A percentile compares a stretch with the other conserved stretches of the same genome.
Conservation (phyloP, 108 stramenopile genomes). For the Aurantiochytrium sp. region DNA sequence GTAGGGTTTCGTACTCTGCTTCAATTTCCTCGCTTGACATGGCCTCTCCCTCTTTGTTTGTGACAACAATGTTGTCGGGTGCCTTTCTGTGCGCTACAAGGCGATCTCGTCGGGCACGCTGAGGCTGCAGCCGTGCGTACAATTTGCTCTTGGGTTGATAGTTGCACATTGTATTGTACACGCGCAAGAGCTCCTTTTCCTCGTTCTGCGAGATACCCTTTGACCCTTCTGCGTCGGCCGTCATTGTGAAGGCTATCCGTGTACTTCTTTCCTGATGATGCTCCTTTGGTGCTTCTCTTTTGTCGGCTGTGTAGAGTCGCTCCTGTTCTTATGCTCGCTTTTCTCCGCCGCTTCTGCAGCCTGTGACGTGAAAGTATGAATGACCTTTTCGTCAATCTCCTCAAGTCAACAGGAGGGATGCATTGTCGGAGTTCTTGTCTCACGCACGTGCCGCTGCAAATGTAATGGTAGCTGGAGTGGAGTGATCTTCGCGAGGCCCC, state of each 20-base stretch:
- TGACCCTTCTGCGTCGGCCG: not conserved
- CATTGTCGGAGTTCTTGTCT: no score
- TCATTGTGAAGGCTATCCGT: not conserved
- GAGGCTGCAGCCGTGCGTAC: conserved; percentile 7
- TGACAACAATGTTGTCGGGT: conserved; percentile 25
- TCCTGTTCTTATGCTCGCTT: no score
- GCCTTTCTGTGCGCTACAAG: conserved; percentile 19
- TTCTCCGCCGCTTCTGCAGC: no score
- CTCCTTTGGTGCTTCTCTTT: no score
- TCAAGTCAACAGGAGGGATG: no score
- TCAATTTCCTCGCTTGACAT: conserved; percentile 13
- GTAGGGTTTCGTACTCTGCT: conserved; percentile 10
- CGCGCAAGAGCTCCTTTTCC: conserved; percentile 51
- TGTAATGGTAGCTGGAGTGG: no score
- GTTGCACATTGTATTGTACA: conserved; percentile 52
- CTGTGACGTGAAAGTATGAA: no score
- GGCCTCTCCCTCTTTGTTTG: conserved; percentile 18
- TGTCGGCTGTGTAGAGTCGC: no score
- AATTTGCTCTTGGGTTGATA: conserved; percentile 45
- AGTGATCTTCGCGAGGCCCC: no score
- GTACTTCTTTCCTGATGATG: not conserved
- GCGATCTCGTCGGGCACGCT: conserved; percentile 15
- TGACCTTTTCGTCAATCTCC: no score
- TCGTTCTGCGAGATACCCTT: conserved; percentile 41
- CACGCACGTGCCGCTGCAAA: no score